Evolutionary conservation across 2,329 filamentous ascomycete genomes (phyloP).

Genomic region (Leptographium wingfieldii): DNA sequence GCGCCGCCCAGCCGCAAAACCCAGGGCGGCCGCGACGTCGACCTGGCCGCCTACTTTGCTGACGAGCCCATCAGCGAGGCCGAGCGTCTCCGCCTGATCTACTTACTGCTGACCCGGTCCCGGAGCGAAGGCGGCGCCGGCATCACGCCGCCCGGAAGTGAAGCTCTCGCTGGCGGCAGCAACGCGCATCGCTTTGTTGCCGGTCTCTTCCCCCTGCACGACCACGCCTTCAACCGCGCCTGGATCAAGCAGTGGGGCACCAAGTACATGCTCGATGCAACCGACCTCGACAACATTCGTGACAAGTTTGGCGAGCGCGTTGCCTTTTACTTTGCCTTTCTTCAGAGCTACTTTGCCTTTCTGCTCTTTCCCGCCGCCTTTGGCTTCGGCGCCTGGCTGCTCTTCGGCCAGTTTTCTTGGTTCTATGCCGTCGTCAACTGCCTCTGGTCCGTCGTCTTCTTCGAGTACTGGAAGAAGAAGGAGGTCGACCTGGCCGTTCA

Average conservation of each 20-base stretch:
- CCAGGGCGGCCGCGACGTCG: conserved; percentile 22
- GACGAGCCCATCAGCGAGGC: conserved; percentile 73
- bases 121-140: conserved; percentile 66
- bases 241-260: conserved; percentile 66
- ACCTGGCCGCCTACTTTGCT: conserved; percentile 55
- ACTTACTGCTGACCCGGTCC: conserved; percentile 68
- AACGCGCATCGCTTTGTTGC: conserved; percentile 34
- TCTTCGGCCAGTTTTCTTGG: conserved; percentile 57
- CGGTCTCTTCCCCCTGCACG: conserved; percentile 67
- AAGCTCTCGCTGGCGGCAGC: neutral
- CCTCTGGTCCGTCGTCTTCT: conserved; percentile 60
- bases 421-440: conserved; percentile 54
- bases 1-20: conserved; percentile 40
- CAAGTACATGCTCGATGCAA: conserved; percentile 52
- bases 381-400: conserved; percentile 55
- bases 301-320: conserved; percentile 54
- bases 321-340: conserved; percentile 75
- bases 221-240: conserved; percentile 59
- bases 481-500: conserved; percentile 58
- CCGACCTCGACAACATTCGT: conserved; percentile 59
- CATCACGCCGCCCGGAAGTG: conserved; percentile 38
- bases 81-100: conserved; percentile 77
- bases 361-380: conserved; percentile 56
- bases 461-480: conserved; percentile 71
- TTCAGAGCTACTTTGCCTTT: conserved; percentile 62